Percentiles rank a stretch among this genome's conserved stretches.
These are phyloP conservation scores for Candida krabiensis DNA, from an alignment of 805 yeast species.

Conservation along the genomic window DNA sequence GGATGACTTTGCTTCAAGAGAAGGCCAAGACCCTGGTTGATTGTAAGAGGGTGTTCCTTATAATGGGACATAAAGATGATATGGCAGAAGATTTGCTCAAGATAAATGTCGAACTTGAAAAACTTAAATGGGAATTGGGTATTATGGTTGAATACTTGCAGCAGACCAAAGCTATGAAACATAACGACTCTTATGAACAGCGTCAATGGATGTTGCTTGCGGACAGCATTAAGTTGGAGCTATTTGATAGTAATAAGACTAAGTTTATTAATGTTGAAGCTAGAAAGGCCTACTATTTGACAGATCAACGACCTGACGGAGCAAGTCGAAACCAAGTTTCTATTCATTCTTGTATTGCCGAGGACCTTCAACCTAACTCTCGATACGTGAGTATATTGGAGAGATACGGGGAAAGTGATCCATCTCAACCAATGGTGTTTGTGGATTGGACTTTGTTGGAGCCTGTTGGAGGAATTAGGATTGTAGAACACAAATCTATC, in stretches of 20 bases:
- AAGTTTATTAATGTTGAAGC: constrained; percentile 78
- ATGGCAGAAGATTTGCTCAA: constrained; percentile 7
- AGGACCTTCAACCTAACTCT: constrained; percentile 60
- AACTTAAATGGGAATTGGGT: constrained; percentile 22
- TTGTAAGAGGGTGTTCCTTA: constrained; percentile 23
- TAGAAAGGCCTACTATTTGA: constrained; percentile 57
- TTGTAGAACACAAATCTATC: constrained; percentile 51
- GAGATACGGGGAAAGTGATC: constrained; percentile 13
- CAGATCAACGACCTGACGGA: constrained; percentile 66
- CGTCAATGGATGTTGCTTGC: constrained; percentile 61
- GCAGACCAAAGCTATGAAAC: constrained; percentile 27
- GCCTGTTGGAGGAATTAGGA: constrained; percentile 66
- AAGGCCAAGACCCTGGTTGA: constrained; percentile 22
- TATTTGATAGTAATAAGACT: constrained; percentile 56
- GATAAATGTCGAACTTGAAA: constrained; percentile 30
- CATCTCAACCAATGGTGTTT: constrained; percentile 35
- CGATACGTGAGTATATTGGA: constrained; percentile 70
- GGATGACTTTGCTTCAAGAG: constrained; percentile 22
- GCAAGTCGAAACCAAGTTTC: constrained; percentile 63
- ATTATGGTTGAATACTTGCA: constrained; percentile 29
- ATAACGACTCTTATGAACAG: constrained; percentile 36
- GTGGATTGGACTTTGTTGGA: constrained; percentile 55
- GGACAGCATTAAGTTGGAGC: constrained; percentile 69
- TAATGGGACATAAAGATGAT: constrained; percentile 11
- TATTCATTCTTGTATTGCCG: constrained; percentile 68